Evolutionary conservation across 306 rosid genomes (phyloP).

Genomic region (Myrica gale): DNA sequence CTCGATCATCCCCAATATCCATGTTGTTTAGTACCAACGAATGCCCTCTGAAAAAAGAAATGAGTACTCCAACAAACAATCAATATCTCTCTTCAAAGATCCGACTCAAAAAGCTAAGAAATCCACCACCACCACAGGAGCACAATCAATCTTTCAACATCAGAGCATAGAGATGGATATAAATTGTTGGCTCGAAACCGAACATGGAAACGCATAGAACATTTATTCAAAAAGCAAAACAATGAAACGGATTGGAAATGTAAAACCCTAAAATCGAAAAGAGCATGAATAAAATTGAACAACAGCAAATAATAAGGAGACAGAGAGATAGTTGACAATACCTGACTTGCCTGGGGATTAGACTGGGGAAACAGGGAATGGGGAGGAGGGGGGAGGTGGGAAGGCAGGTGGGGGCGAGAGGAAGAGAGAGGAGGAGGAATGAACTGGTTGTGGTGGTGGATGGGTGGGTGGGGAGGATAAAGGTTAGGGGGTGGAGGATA

Average conservation of each 20-base stretch:
- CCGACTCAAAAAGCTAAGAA: not conserved
- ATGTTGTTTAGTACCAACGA: not conserved
- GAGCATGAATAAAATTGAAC: not conserved
- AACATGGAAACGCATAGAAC: not conserved
- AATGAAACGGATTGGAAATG: not conserved
- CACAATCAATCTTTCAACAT: not conserved
- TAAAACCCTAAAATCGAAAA: slow-evolving; percentile 13
- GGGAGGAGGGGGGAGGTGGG: slow-evolving; percentile 46
- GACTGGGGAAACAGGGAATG: slow-evolving; percentile 67
- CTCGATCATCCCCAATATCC: not conserved
- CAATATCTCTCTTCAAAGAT: not conserved
- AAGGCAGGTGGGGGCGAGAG: slow-evolving; percentile 38
- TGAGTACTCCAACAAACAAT: not conserved
- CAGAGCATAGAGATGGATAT: not conserved
- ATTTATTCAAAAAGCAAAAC: not conserved
- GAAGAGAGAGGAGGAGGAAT: slow-evolving; percentile 56
- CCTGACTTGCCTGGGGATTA: slow-evolving; percentile 55
- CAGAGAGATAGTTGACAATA: not conserved
- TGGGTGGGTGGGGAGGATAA: slow-evolving; percentile 51
- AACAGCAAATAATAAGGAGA: not conserved
- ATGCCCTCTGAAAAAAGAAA: not conserved
- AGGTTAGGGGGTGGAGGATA: slow-evolving; percentile 48
- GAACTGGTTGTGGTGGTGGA: slow-evolving; percentile 49
- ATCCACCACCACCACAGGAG: not conserved
- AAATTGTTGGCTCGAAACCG: not conserved